Percentiles rank a stretch among this genome's conserved stretches.
These are phyloP conservation scores for Stephania cephalantha DNA, from an alignment of 164 flowering plant species.

Conservation along the genomic window DNA sequence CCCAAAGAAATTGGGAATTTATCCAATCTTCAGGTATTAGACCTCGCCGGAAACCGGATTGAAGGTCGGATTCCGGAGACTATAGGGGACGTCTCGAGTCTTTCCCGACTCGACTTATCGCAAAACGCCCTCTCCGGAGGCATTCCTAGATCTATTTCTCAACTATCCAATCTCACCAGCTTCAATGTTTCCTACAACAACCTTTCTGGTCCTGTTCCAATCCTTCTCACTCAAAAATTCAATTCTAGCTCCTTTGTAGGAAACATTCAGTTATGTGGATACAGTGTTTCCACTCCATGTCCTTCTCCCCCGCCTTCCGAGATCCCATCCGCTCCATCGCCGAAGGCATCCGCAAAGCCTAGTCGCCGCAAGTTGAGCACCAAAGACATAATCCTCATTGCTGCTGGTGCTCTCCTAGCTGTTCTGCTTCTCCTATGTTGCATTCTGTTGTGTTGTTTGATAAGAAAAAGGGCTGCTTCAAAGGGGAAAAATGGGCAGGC, in stretches of 20 bases:
- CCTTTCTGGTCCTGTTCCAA: conserved; percentile 80
- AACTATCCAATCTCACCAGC: conserved; percentile 42
- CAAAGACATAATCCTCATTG: conserved; percentile 74
- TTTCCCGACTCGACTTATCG: conserved; percentile 57
- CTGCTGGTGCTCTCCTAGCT: conserved; percentile 52
- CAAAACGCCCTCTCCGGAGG: conserved; percentile 49
- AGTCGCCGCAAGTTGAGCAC: conserved; percentile 38
- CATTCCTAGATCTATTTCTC: conserved; percentile 54
- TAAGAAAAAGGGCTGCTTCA: conserved; percentile 42
- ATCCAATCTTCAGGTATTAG: conserved; percentile 41
- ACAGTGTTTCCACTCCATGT: conserved; percentile 50
- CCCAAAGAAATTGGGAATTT: conserved; percentile 52
- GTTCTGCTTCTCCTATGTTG: conserved; percentile 54
- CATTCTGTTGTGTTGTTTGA: conserved; percentile 57
- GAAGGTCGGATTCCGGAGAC: conserved; percentile 50
- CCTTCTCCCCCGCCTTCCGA: conserved; percentile 42
- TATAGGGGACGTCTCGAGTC: conserved; percentile 44
- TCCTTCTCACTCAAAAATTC: conserved; percentile 50
- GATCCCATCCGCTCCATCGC: conserved; percentile 26
- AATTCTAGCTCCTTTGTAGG: conserved; percentile 80
- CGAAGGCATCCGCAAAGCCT: conserved; percentile 10
- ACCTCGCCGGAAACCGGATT: conserved; percentile 45
- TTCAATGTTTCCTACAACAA: conserved; percentile 83
- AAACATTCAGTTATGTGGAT: conserved; percentile 83
- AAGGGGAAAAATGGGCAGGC: conserved; percentile 27